phyloP scores from a whole-genome alignment of 176 grass and related monocot species.

The bread wheat (Triticum aestivum) region IWGSC_CS_RefSeq_v2.1 NC_057811.1:136378351-136378850 shows the following conservation, averaged over 20 bases:
- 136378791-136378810: not conserved
- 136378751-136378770: not conserved
- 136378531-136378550: rapidly evolving
- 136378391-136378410: rapidly evolving
- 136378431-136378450: rapidly evolving
- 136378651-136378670: not conserved
- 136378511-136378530: not conserved
- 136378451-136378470: conserved; percentile 11
- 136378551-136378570: not conserved
- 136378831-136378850: not conserved
- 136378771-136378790: not conserved
- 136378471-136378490: conserved; percentile 15
- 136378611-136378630: not conserved
- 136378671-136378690: not conserved
- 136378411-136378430: rapidly evolving
- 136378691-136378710: conserved; percentile 39
- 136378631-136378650: not conserved
- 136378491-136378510: conserved; percentile 14
- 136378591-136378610: not conserved
- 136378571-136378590: rapidly evolving
- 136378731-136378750: not conserved
- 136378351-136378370: rapidly evolving
- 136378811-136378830: not conserved
- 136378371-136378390: rapidly evolving
- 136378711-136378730: conserved; percentile 34